Percentiles rank a stretch among this genome's conserved stretches.
Conservation (phyloP, 768 basidiomycete genomes). For the Rhodosporidiobolus sp. region DNA sequence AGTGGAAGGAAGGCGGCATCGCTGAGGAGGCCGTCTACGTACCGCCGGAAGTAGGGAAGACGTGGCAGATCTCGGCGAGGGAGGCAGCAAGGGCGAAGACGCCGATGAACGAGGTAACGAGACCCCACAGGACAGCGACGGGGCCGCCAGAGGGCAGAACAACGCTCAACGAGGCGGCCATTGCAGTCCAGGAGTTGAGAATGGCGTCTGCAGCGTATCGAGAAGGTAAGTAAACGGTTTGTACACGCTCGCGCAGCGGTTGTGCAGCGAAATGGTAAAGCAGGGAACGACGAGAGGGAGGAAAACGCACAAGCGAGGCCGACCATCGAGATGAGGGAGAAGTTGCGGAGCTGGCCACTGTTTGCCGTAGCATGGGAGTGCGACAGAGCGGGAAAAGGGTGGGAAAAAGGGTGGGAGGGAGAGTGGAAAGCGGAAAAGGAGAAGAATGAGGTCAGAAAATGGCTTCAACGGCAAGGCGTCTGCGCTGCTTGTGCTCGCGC, state of each 20-base stretch:
- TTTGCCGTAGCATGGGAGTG: background rate
- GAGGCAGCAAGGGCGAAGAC: slow-evolving; percentile 7
- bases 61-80: slow-evolving; percentile 24
- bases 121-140: slow-evolving; percentile 15
- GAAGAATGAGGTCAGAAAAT: background rate
- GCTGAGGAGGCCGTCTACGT: too few species aligned
- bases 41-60: slow-evolving; percentile 29
- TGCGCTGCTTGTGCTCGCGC: background rate
- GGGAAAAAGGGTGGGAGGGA: too few species aligned
- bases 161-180: slow-evolving; percentile 28
- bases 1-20: too few species aligned
- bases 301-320: slow-evolving; percentile 7
- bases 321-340: slow-evolving; percentile 26
- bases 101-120: slow-evolving; percentile 16
- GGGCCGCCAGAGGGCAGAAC: slow-evolving; percentile 37
- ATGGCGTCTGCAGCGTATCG: background rate
- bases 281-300: too few species aligned
- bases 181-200: slow-evolving; percentile 33
- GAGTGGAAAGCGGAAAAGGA: background rate
- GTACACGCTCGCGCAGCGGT: too few species aligned
- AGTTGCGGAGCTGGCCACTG: slow-evolving; percentile 33
- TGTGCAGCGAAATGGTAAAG: too few species aligned
- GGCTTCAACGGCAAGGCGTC: too few species aligned
- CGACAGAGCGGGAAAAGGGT: background rate
- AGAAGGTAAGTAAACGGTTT: background rate